These are phyloP conservation scores for Psilocybe azurescens DNA, from an alignment of 768 basidiomycete species.

Conservation along the genomic window DNA sequence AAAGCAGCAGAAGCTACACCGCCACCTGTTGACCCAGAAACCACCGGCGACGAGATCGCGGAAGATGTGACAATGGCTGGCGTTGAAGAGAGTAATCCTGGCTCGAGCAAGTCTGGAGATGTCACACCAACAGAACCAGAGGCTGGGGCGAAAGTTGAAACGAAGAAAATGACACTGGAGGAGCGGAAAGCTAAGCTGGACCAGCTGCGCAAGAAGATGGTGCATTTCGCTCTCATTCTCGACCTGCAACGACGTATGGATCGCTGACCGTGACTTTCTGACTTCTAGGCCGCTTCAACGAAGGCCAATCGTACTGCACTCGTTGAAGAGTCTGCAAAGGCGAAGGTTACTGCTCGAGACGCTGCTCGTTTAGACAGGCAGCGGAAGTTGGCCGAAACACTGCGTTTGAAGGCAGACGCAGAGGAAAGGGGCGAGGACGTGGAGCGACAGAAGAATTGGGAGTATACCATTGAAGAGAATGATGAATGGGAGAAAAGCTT, in stretches of 20 bases:
- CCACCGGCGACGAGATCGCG: conserved; percentile 27
- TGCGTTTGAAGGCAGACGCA: conserved; percentile 86
- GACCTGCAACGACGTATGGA: background rate
- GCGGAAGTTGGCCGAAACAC: conserved; percentile 85
- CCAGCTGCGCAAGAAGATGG: conserved; percentile 80
- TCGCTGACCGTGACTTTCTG: conserved; percentile 4
- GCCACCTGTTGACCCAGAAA: conserved; percentile 11
- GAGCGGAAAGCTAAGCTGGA: conserved; percentile 81
- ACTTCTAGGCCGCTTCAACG: conserved; percentile 68
- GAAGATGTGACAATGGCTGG: conserved; percentile 34
- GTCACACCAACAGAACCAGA: conserved; percentile 21
- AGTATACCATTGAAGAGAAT: conserved; percentile 94
- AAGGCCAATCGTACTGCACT: conserved; percentile 87
- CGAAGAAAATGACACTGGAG: conserved; percentile 57
- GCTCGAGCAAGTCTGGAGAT: conserved; percentile 20
- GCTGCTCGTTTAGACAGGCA: conserved; percentile 86
- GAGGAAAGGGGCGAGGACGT: conserved; percentile 93
- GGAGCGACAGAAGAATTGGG: conserved; percentile 92
- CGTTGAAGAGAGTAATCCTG: conserved; percentile 23
- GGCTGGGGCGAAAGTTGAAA: conserved; percentile 29
- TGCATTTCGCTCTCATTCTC: conserved; percentile 39
- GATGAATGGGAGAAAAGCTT: conserved; percentile 94
- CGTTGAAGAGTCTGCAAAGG: conserved; percentile 81
- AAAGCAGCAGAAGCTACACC: conserved; percentile 1
- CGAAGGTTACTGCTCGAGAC: conserved; percentile 80